Conservation (phyloP, 164 flowering plant species). For the Warburgia ugandensis region DNA sequence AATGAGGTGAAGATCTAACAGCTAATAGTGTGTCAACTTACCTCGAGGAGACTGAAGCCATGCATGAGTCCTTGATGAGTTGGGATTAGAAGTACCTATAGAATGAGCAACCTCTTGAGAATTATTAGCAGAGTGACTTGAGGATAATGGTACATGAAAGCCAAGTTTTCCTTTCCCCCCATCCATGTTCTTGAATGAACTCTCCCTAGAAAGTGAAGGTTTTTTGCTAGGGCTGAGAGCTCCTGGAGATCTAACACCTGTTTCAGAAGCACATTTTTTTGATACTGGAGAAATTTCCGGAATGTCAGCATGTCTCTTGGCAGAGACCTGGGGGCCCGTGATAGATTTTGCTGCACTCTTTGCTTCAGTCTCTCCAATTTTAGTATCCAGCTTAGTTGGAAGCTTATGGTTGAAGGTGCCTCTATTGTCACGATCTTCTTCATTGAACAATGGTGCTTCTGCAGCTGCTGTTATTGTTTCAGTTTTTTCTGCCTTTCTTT, state of each 20-base stretch:
- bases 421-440: slow-evolving; percentile 18
- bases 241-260: slow-evolving; percentile 25
- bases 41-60: slow-evolving; percentile 41
- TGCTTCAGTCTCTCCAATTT: slow-evolving; percentile 29
- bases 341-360: slow-evolving; percentile 20
- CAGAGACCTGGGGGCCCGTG: slow-evolving; percentile 18
- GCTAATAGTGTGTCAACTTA: too few species aligned
- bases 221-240: slow-evolving; percentile 29
- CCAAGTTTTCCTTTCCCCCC: slow-evolving; percentile 37
- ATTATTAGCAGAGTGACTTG: slow-evolving; percentile 20
- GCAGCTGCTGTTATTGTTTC: too few species aligned
- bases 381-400: slow-evolving; percentile 22
- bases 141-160: too few species aligned
- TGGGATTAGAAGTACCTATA: slow-evolving; percentile 15
- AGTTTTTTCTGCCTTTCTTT: too few species aligned
- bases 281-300: slow-evolving; percentile 35
- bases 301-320: slow-evolving; percentile 49
- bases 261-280: slow-evolving; percentile 56
- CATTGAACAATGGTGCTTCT: slow-evolving; percentile 15
- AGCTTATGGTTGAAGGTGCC: slow-evolving; percentile 13
- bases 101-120: slow-evolving; percentile 24
- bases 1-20: too few species aligned
- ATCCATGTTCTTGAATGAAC: slow-evolving; percentile 53
- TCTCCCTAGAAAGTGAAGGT: slow-evolving; percentile 35
- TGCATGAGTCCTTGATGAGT: slow-evolving; percentile 14